Base-by-base conservation (phyloP, 805 yeast genomes). In the Metschnikowia corniflorae region DNA sequence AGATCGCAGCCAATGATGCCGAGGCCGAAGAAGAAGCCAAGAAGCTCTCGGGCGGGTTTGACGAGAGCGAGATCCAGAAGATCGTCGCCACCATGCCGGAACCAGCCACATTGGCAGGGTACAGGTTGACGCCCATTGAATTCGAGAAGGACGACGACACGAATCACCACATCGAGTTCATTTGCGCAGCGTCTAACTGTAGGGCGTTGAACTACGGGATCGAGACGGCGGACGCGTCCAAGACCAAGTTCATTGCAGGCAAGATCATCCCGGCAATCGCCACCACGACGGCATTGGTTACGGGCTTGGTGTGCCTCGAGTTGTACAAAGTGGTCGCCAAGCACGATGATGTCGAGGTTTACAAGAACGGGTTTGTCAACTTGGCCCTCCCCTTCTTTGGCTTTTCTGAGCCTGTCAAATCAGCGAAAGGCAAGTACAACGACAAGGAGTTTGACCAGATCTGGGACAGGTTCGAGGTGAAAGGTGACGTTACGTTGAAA, bases 191-290 rank as follows among this genome's bases (percentile, higher is more conserved):
- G 16, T 91, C 97, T 3, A 93, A 93, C 61, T 79, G 95, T 63
- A 82, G 99, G 61, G 99, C 99, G 19, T 71, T 79, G 64, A 91
- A 88, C 65, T 91, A 91, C 57, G 75, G 78, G 26, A 88, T 91
- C 49, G 95, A 87, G 55, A 69, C 87, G 9, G 97, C 91, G 24
- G 97, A 91, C 56, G 78, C 80, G 45, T 80, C 81, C 34, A 86
- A 84, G 68, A 93, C 98, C 25, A 93, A 93, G 68, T 87, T 91
- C 54, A 91, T 93, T 60, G 99, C 99, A 6, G 99, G 99, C 31
- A 82, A 94, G 64, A 93, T 93, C 49, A 93, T 93, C 49, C 99
- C 99, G 12, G 98, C 98, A 15, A 93, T 93, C 69, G 98, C 98
- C 24, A 93, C 99, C 2, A 93, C 99, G 1, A 93, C 99, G n/a